A percentile compares a stretch with the other conserved stretches of the same genome.
Conservation (phyloP, 2,329 filamentous ascomycete species). For the Gaeumannomyces tritici region DNA sequence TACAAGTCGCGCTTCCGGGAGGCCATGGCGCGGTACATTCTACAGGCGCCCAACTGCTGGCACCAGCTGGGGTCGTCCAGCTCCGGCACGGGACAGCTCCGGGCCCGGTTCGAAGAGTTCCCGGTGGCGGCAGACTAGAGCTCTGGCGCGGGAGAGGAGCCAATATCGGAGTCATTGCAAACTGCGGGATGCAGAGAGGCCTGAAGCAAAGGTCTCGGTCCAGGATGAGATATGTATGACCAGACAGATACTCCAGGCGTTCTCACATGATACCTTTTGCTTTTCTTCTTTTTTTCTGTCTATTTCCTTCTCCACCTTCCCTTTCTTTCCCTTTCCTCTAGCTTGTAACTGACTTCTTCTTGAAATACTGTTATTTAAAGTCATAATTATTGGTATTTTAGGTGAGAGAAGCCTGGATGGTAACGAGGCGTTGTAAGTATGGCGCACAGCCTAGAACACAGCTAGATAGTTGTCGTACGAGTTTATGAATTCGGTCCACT, state of each 20-base stretch:
- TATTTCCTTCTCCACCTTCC: neutral
- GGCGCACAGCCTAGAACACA: neutral
- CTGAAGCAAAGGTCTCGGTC: neutral
- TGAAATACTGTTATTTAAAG: no score
- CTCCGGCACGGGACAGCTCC: constrained; percentile 5
- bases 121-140: neutral
- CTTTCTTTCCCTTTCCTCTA: no score
- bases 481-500: no score
- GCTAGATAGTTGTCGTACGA: neutral
- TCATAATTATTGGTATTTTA: neutral
- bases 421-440: neutral
- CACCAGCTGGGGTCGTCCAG: constrained; percentile 48
- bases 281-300: neutral
- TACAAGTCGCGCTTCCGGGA: constrained; percentile 94
- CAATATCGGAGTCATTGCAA: neutral
- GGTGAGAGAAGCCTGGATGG: no score
- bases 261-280: neutral
- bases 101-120: constrained; percentile 10
- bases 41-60: constrained; percentile 69
- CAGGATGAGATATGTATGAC: neutral
- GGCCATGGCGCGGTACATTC: constrained; percentile 78
- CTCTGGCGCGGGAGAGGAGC: neutral
- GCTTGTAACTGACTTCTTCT: no score
- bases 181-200: neutral
- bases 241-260: neutral